Evolutionary conservation across 805 yeast species (phyloP).

Genomic region (Dipodascopsis tothii): DNA sequence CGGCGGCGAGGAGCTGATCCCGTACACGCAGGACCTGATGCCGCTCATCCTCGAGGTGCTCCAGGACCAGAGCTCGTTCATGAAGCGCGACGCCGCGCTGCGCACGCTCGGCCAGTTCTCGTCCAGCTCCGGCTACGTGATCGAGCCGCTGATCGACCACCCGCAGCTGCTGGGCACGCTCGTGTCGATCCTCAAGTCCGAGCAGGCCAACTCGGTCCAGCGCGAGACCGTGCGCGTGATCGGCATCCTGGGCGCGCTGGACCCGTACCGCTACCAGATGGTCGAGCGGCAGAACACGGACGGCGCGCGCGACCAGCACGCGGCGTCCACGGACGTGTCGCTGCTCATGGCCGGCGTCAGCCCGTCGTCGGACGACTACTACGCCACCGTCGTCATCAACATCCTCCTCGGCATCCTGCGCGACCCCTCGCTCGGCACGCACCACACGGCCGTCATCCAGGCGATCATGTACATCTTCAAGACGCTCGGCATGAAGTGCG

Average conservation of each 20-base stretch:
- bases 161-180: constrained; percentile 81
- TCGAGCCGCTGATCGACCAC: constrained; percentile 83
- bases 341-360: constrained; percentile 88
- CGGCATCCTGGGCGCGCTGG: constrained; percentile 93
- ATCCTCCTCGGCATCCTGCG: constrained; percentile 75
- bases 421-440: constrained; percentile 76
- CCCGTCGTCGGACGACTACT: constrained; percentile 83
- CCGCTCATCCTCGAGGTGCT: constrained; percentile 79
- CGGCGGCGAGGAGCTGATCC: constrained; percentile 76
- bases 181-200: constrained; percentile 74
- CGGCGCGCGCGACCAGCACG: constrained; percentile 54
- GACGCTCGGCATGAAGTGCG: constrained; percentile 80
- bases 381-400: constrained; percentile 87
- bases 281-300: constrained; percentile 51
- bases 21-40: constrained; percentile 70
- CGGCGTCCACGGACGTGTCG: constrained; percentile 85
- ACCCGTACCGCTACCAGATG: constrained; percentile 91
- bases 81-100: constrained; percentile 82
- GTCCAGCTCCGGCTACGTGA: constrained; percentile 87
- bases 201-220: constrained; percentile 62
- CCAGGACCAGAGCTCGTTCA: constrained; percentile 85
- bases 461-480: constrained; percentile 88
- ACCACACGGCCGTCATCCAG: constrained; percentile 88
- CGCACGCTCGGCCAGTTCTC: constrained; percentile 82
- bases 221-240: constrained; percentile 82